A percentile compares a stretch with the other conserved stretches of the same genome.
Conservation (phyloP, 768 basidiomycete genomes). For the Leccinellum albellum region DNA sequence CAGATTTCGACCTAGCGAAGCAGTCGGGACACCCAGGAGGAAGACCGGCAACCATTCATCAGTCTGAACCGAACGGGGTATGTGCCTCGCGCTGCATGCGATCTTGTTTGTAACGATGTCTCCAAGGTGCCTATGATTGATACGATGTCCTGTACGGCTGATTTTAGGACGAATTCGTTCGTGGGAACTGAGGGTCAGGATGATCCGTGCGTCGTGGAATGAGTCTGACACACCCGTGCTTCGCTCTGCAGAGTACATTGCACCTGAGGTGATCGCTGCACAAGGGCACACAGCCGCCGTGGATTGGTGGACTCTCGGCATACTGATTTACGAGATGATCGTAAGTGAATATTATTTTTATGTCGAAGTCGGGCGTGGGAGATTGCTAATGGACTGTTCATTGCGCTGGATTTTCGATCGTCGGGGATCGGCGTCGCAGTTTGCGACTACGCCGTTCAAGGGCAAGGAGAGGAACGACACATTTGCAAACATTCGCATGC, state of each 20-base stretch:
- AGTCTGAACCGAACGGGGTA: conserved; percentile 85
- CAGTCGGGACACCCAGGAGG: conserved; percentile 85
- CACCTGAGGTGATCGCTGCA: conserved; percentile 96
- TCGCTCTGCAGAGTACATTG: conserved; percentile 82
- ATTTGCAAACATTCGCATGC: conserved; percentile 89
- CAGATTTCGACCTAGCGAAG: conserved; percentile 98
- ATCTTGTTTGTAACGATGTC: conserved; percentile 2
- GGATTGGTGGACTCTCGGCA: conserved; percentile 99
- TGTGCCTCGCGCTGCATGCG: conserved; percentile 25
- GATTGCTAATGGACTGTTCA: conserved; percentile 36
- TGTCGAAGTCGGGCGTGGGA: conserved; percentile 15
- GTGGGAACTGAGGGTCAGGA: conserved; percentile 94
- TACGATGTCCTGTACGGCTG: conserved; percentile 94
- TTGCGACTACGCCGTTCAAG: conserved; percentile 98
- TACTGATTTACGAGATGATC: conserved; percentile 98
- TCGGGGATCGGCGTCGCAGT: conserved; percentile 47
- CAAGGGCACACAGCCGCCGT: conserved; percentile 97
- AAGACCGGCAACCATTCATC: conserved; percentile 82
- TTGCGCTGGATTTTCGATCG: conserved; percentile 21
- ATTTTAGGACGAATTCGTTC: conserved; percentile 98
- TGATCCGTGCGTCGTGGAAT: conserved; percentile 7
- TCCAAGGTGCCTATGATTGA: conserved; percentile 86
- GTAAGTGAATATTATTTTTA: conserved; percentile 52
- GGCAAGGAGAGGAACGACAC: conserved; percentile 92
- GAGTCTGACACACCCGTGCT: conserved; percentile 17